Conservation (phyloP, 2,329 filamentous ascomycete genomes). For the Aspergillus fumigatus region DNA sequence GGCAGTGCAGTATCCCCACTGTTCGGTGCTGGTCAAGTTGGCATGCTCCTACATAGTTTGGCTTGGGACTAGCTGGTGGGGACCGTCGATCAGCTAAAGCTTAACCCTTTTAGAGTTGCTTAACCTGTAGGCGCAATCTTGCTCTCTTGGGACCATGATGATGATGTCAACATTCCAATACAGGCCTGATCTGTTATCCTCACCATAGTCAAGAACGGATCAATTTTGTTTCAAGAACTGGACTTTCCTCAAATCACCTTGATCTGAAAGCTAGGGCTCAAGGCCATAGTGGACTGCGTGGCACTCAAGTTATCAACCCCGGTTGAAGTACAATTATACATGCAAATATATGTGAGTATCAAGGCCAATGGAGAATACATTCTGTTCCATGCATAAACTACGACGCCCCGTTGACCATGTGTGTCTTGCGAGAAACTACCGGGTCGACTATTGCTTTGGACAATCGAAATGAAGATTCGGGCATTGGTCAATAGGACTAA, state of each 20-base stretch:
- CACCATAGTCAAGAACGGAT: neutral
- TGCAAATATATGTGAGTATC: too few relatives aligned
- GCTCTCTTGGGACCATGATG: neutral
- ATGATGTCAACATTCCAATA: neutral
- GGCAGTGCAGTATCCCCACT: neutral
- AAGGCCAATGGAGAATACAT: too few relatives aligned
- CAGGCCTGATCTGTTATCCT: neutral
- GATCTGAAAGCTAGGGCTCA: neutral
- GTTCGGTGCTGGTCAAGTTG: neutral
- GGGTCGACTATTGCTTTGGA: too few relatives aligned
- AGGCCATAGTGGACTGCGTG: neutral
- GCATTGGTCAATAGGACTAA: neutral
- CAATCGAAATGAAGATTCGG: too few relatives aligned
- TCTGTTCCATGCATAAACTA: too few relatives aligned
- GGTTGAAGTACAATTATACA: too few relatives aligned
- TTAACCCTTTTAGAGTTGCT: neutral
- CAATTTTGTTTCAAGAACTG: neutral
- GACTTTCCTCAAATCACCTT: neutral
- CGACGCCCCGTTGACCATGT: too few relatives aligned
- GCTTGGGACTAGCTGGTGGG: neutral
- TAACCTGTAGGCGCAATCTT: neutral
- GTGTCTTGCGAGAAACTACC: too few relatives aligned
- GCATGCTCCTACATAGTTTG: neutral
- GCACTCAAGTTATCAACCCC: neutral
- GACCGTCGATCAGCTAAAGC: slow-evolving; percentile 2